These are phyloP conservation scores for Amanita phalloides DNA, from an alignment of 768 basidiomycete species.

Conservation along the genomic window DNA sequence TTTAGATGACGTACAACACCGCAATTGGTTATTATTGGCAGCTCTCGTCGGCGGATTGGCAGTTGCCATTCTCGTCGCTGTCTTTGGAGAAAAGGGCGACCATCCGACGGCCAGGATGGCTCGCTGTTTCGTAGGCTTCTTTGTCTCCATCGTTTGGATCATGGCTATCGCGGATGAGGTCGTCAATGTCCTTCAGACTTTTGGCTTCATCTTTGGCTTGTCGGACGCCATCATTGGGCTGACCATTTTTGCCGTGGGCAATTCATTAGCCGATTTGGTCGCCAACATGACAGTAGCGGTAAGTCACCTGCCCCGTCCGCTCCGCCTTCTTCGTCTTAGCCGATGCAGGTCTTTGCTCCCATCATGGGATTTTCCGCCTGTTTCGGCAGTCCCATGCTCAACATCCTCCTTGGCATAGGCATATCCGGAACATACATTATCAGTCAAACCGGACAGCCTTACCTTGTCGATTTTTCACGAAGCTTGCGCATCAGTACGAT, in stretches of 20 bases:
- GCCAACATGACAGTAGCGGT: constrained; percentile 95
- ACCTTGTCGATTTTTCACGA: constrained; percentile 65
- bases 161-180: constrained; percentile 98
- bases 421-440: constrained; percentile 86
- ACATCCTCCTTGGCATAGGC: constrained; percentile 85
- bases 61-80: constrained; percentile 41
- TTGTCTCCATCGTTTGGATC: constrained; percentile 91
- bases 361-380: constrained; percentile 96
- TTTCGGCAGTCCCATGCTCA: constrained; percentile 89
- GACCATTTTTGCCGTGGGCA: constrained; percentile 94
- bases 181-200: constrained; percentile 63
- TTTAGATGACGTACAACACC: constrained; percentile 34
- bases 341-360: constrained; percentile 62
- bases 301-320: constrained; percentile 15
- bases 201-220: constrained; percentile 89
- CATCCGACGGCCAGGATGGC: constrained; percentile 49
- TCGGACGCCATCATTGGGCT: constrained; percentile 96
- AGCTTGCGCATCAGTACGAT: constrained; percentile 79
- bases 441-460: constrained; percentile 47
- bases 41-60: constrained; percentile 44
- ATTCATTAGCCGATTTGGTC: constrained; percentile 92
- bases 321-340: neutral
- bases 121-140: constrained; percentile 85
- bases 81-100: constrained; percentile 50
- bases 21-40: constrained; percentile 43